Percentiles rank a stretch among this genome's conserved stretches.
Conservation (phyloP, 495 filamentous ascomycete species). For the Penicillium daleae region DNA sequence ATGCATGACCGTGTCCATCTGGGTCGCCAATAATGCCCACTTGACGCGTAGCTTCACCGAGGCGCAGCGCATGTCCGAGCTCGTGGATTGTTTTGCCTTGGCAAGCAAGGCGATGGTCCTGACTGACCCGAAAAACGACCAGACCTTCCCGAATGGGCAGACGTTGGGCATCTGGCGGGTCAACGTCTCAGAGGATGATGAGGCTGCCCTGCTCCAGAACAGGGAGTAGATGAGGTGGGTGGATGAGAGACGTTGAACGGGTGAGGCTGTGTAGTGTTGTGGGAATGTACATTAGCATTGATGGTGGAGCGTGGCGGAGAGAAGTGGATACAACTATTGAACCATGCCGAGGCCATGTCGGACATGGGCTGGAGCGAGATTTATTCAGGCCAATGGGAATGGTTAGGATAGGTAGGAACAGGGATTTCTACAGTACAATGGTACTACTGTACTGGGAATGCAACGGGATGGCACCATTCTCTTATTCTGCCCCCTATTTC, state of each 20-base stretch:
- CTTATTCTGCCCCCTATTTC: neutral
- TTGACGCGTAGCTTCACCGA: constrained; percentile 67
- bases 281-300: constrained; percentile 32
- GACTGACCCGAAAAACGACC: constrained; percentile 40
- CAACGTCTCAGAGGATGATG: constrained; percentile 34
- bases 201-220: constrained; percentile 23
- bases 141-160: constrained; percentile 42
- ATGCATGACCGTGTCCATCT: constrained; percentile 75
- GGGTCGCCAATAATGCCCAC: constrained; percentile 65
- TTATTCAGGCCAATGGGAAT: constrained; percentile 5
- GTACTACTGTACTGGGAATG: neutral
- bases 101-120: constrained; percentile 75
- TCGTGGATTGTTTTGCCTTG: constrained; percentile 73
- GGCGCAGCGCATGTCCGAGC: constrained; percentile 72
- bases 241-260: constrained; percentile 1
- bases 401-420: neutral
- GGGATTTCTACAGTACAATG: neutral
- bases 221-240: constrained; percentile 9
- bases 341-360: neutral
- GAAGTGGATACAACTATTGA: constrained; percentile 2
- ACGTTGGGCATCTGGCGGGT: constrained; percentile 55
- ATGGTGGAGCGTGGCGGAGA: constrained; percentile 6
- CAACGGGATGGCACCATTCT: constrained; percentile 1
- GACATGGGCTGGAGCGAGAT: constrained; percentile 5
- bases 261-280: constrained; percentile 20